phyloP scores from a whole-genome alignment of 2,329 filamentous ascomycete species.

The Amesomyces nigricolor region DNA sequence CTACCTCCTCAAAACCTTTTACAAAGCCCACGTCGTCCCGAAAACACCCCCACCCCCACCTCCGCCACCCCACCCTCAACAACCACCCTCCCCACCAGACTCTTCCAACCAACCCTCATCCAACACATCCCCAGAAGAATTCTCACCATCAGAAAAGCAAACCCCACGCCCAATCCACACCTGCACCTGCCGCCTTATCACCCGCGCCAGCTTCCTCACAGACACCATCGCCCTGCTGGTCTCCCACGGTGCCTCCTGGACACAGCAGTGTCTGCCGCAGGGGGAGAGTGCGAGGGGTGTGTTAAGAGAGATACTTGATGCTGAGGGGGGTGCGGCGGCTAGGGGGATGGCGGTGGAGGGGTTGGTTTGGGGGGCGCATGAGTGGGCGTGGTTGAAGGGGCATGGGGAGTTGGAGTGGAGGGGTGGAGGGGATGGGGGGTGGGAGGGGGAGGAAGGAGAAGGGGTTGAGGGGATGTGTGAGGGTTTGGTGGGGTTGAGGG shows the following conservation, averaged over 20 bases:
- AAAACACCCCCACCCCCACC: not conserved
- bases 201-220: not conserved
- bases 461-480: not conserved
- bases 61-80: not conserved
- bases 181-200: not conserved
- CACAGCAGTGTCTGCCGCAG: not conserved
- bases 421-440: not conserved
- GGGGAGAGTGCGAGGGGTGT: constrained; percentile 6
- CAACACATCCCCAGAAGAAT: too few relatives aligned
- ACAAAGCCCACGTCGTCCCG: not conserved
- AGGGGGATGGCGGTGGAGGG: not conserved
- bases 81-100: too few relatives aligned
- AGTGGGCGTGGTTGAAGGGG: not conserved
- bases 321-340: not conserved
- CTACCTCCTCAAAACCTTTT: constrained; percentile 7
- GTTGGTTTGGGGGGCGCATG: not conserved
- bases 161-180: not conserved
- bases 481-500: not conserved
- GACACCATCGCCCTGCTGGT: not conserved
- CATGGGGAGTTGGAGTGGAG: constrained; percentile 2
- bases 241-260: constrained; percentile 2
- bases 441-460: not conserved
- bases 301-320: not conserved
- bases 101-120: too few relatives aligned
- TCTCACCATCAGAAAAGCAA: too few relatives aligned